Conservation (phyloP, 2,329 filamentous ascomycete genomes). For the Ceratocystis diversiconidia region DNA sequence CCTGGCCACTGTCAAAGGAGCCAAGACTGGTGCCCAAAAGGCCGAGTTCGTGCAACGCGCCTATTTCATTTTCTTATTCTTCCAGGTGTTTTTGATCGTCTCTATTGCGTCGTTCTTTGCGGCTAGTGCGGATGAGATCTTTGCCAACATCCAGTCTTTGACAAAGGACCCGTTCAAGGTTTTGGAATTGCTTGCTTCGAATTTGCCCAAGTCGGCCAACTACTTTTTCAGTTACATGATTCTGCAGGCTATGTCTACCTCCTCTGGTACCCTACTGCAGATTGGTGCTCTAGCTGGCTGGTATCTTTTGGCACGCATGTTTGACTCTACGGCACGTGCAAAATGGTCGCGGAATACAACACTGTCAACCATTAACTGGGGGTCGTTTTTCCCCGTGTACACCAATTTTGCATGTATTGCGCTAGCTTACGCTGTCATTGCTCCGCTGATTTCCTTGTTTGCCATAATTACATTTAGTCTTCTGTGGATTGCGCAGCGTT, state of each 20-base stretch:
- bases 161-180: constrained; percentile 46
- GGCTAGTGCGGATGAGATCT: constrained; percentile 49
- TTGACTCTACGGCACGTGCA: constrained; percentile 66
- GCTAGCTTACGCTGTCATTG: constrained; percentile 74
- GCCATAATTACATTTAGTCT: constrained; percentile 83
- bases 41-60: constrained; percentile 78
- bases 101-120: constrained; percentile 63
- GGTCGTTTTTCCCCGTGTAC: constrained; percentile 87
- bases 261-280: constrained; percentile 77
- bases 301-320: constrained; percentile 64
- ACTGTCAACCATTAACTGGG: constrained; percentile 71
- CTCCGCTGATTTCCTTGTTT: constrained; percentile 83
- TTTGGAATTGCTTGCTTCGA: constrained; percentile 57
- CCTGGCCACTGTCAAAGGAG: constrained; percentile 59
- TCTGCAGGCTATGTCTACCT: constrained; percentile 80
- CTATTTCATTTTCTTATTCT: constrained; percentile 88
- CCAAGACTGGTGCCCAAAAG: constrained; percentile 66
- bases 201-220: constrained; percentile 74
- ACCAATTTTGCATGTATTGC: constrained; percentile 93
- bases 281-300: constrained; percentile 64
- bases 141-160: constrained; percentile 34
- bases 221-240: constrained; percentile 99
- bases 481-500: constrained; percentile 91
- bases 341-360: constrained; percentile 80
- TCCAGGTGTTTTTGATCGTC: constrained; percentile 88